Percentiles rank a stretch among this genome's conserved stretches.
These are phyloP conservation scores for Conringia planisiliqua DNA, from an alignment of 345 rosid species.

Conservation along the genomic window DNA sequence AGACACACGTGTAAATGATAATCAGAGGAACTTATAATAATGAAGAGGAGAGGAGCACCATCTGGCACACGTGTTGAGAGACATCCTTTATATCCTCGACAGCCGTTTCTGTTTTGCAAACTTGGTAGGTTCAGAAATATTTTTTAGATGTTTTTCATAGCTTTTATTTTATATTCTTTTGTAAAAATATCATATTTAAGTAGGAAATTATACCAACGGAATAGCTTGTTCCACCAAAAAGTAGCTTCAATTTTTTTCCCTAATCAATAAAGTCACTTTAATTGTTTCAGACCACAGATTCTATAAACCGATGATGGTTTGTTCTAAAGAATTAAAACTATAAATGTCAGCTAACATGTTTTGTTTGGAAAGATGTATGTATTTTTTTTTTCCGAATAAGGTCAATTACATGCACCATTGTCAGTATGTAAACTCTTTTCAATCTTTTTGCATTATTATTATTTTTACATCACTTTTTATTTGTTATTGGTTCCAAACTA, in stretches of 20 bases:
- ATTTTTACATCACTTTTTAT: background rate
- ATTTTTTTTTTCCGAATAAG: too few species aligned
- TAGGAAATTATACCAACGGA: background rate
- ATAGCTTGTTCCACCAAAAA: background rate
- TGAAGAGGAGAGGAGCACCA: slow-evolving; percentile 24
- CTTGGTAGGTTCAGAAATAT: slow-evolving; percentile 2
- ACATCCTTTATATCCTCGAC: slow-evolving; percentile 33
- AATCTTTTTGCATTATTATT: background rate
- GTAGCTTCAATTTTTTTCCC: background rate
- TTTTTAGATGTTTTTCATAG: background rate
- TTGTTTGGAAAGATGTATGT: background rate
- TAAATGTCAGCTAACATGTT: background rate
- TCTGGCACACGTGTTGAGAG: slow-evolving; percentile 36
- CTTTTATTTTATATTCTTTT: background rate
- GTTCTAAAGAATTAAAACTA: background rate
- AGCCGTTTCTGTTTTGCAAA: slow-evolving; percentile 31
- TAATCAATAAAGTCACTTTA: background rate
- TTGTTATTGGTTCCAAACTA: background rate
- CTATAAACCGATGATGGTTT: slow-evolving; percentile 8
- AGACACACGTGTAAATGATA: slow-evolving; percentile 23
- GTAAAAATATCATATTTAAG: background rate
- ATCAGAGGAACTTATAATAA: slow-evolving; percentile 21
- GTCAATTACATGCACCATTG: background rate
- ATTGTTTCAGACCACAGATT: background rate
- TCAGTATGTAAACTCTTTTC: background rate